A percentile compares a stretch with the other conserved stretches of the same genome.
These are phyloP conservation scores for Fusarium sp. DNA, from an alignment of 2,329 filamentous ascomycete species.

Conservation along the genomic window DNA sequence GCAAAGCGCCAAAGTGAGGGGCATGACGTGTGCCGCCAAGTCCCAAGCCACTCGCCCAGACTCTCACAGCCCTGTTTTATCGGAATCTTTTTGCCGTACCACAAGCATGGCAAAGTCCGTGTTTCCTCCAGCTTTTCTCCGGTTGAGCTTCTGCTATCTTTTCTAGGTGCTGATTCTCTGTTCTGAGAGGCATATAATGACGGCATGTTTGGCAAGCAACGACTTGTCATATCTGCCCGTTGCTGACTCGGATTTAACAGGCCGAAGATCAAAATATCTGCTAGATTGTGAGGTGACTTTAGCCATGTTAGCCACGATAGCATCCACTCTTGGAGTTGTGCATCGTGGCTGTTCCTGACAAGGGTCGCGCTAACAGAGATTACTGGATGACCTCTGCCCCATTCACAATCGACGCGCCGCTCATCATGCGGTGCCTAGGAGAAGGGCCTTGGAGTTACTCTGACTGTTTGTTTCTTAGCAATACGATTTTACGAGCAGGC, in stretches of 20 bases:
- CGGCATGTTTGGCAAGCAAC: background rate
- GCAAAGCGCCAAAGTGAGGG: slow-evolving; percentile 42
- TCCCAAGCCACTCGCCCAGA: slow-evolving; percentile 47
- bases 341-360: slow-evolving; percentile 25
- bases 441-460: background rate
- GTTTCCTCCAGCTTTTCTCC: background rate
- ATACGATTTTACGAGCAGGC: background rate
- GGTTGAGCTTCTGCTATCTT: background rate
- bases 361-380: slow-evolving; percentile 13
- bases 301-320: slow-evolving; percentile 8
- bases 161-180: background rate
- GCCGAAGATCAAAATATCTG: slow-evolving; percentile 29
- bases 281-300: slow-evolving; percentile 7
- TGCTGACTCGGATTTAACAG: slow-evolving; percentile 3
- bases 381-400: background rate
- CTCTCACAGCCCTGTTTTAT: slow-evolving; percentile 43
- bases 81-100: slow-evolving; percentile 39
- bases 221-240: background rate
- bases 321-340: slow-evolving; percentile 12
- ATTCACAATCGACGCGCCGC: slow-evolving; percentile 13
- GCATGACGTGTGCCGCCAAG: slow-evolving; percentile 49
- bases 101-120: slow-evolving; percentile 20
- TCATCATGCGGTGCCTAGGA: background rate
- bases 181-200: background rate
- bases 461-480: background rate